Evolutionary conservation across 1,139 yeast genomes (phyloP), one percentile per base, ranked within the genome.

Genomic region (Scheffersomyces stambukii): DNA sequence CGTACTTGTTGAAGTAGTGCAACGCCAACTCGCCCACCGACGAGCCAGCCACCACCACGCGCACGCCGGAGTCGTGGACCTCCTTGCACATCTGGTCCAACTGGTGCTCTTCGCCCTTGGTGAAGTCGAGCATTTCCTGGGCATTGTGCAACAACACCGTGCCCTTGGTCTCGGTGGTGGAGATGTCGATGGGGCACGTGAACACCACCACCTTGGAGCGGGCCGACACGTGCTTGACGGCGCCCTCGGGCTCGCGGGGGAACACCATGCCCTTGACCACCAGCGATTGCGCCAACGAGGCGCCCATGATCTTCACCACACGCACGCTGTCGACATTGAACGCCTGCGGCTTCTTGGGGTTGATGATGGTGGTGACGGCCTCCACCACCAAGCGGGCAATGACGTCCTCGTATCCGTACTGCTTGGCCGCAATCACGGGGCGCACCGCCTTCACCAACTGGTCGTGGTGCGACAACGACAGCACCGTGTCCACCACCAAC

Each of bases 231-330:
- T 78, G 72, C 57, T 85, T 85, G 32, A 89, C 61, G 40, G 77
- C 78, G 10, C 96, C 95, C 56, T 91, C 97, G 8, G 98, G 96
- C 56, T 88, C 95, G 49, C 94, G 75, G 45, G 95, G 95, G 70
- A 93, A 91, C 23, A 93, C 96, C 98, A 91, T 91, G 44, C 98
- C 98, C 60, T 84, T 85, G 43, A 93, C 68, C 32, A 93, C 98
- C 45, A 73, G 71, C 7, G 95, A 82, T 44, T 73, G 71, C 19
- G 68, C 61, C 45, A 93, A 66, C 32, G 93, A 71, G 13, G 95
- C 73, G 36, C 98, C 98, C 96, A 91, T 85, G 45, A 91, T 82
- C 61, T 91, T 91, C 28, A 91, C 98, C 17, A 91, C 96, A 54
- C 98, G 78, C 38, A 91, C 75, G 33, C 88, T 82, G 54, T 91